These are phyloP conservation scores for Flaveria sonorensis DNA, from an alignment of 129 eudicot genomes.

Conservation along the genomic window DNA sequence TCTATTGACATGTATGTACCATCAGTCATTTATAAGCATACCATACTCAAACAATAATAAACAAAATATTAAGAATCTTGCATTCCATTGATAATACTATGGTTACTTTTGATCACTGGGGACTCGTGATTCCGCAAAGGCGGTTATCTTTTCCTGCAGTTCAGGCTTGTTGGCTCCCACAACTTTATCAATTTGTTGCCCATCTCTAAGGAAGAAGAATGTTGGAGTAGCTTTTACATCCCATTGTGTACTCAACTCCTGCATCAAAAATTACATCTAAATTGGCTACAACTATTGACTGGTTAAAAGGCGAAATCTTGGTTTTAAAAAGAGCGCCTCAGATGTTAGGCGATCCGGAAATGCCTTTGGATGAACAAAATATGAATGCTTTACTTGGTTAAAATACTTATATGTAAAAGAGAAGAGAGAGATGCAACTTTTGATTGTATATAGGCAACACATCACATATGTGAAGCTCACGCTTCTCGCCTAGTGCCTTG, in stretches of 20 bases:
- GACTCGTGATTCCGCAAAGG: constrained; percentile 40
- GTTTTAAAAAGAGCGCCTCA: too few species aligned
- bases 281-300: background rate
- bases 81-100: background rate
- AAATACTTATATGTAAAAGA: too few species aligned
- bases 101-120: constrained; percentile 28
- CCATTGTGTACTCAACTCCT: constrained; percentile 85
- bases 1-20: constrained; percentile 3
- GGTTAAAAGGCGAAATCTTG: too few species aligned
- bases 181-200: constrained; percentile 74
- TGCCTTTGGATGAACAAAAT: too few species aligned
- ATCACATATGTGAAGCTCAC: too few species aligned
- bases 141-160: constrained; percentile 56
- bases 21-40: constrained; percentile 6
- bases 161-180: constrained; percentile 87
- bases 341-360: too few species aligned
- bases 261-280: constrained; percentile 22
- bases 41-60: background rate
- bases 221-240: constrained; percentile 93
- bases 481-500: too few species aligned
- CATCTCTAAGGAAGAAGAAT: constrained; percentile 83
- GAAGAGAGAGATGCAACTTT: too few species aligned
- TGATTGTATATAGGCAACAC: too few species aligned
- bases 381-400: too few species aligned
- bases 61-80: background rate